Evolutionary conservation across 2,329 filamentous ascomycete species (phyloP).

Genomic region (Chaetomium sp.): DNA sequence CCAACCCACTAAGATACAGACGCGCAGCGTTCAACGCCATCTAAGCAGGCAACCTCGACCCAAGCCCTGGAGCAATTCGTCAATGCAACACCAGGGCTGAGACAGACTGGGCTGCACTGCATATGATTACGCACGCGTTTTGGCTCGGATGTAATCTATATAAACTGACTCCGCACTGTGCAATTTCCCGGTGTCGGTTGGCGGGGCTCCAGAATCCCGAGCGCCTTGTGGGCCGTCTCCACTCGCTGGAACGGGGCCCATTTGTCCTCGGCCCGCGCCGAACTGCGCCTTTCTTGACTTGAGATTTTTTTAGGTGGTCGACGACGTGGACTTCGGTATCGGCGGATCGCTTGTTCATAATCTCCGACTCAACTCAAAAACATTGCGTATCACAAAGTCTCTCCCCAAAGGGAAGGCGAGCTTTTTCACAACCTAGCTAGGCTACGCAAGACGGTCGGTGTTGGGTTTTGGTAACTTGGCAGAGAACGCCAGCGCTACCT

Average conservation of each 20-base stretch:
- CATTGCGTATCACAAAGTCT: not conserved
- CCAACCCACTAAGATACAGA: too few species aligned
- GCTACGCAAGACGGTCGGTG: not conserved
- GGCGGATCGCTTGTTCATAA: not conserved
- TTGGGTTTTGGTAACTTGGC: not conserved
- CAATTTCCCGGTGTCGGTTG: not conserved
- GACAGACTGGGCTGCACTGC: not conserved
- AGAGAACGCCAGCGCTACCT: not conserved
- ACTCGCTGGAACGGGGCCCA: not conserved
- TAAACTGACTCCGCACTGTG: not conserved
- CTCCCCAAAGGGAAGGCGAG: not conserved
- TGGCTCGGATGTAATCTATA: not conserved
- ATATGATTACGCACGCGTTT: not conserved
- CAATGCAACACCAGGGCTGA: not conserved
- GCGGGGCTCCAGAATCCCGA: not conserved
- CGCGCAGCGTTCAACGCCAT: too few species aligned
- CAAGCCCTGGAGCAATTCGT: not conserved
- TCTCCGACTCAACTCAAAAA: not conserved
- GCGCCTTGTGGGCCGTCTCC: not conserved
- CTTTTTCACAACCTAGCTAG: not conserved
- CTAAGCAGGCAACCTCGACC: too few species aligned
- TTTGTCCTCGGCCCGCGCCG: not conserved
- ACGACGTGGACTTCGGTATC: not conserved
- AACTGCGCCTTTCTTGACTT: slow-evolving; percentile 2
- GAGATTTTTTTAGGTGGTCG: not conserved